Base-by-base conservation (phyloP, 805 yeast species). In the Tetrapisispora nanseiensis region DNA sequence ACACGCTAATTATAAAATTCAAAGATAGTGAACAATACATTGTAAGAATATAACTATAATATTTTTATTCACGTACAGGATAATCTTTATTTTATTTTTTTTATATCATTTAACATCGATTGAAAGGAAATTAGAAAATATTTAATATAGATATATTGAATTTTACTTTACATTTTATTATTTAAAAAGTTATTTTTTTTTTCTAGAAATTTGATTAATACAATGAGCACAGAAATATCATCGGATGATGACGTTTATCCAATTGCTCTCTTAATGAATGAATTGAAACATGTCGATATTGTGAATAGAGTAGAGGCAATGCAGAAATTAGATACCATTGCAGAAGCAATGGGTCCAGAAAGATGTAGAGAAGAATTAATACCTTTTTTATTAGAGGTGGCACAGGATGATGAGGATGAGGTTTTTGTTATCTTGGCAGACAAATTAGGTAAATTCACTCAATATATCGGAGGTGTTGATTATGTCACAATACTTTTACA, bases 371-470 rank as follows among this genome's bases (percentile, higher is more conserved):
- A 74, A 36, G 99, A 92, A 62, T 72, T 92, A 57, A 70, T 92
- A 41, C 97, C 97, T 28, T 94, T 90, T 56, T 72, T 92, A 48
- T 85, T 81, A 51, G 75, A 70, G 41, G 92, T 82, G 22, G 86
- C 89, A 11, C 92, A 85, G 51, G 99, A 92, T 55, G 99, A 94
- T 61, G 99, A 92, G 66, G 99, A 94, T 64, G 99, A 92, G 66
- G 95, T 92, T 6, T 82, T 90, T 64, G 86, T 96, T 2, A 90
- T 87, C 18, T 73, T 94, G 48, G 97, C 97, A 4, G 86, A 82
- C 51, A 89, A 89, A 68, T 68, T 92, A 53, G 95, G 95, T 37
- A 76, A 76, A 45, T 92, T 92, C 61, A 79, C 87, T 28, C 95
- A 95, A 6, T 76, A 78, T 46, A 78, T 92, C 45, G 99, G 98